Evolutionary conservation across 306 rosid species (phyloP), one percentile per base, ranked within the genome.

Genomic region (Dalbergia cultrata): DNA sequence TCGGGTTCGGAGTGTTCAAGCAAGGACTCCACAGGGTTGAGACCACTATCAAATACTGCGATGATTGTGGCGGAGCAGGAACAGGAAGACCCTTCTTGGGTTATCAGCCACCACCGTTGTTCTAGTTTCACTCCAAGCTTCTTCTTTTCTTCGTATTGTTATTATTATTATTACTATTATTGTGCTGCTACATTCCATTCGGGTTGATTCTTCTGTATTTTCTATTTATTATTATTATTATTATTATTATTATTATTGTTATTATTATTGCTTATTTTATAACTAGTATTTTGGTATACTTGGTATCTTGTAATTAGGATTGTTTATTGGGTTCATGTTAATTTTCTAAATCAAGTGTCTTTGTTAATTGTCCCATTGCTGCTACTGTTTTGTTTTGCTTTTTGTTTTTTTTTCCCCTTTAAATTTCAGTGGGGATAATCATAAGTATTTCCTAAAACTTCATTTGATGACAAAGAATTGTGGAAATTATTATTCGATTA

Each of bases 1-100:
- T 91, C 39, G 97, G 97, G 2, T 93, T 88, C 69, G 97, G 97
- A 45, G 95, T 93, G 11, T 93, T 90, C 97, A 88, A 90, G 67
- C 74, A 91, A 61, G 97, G 97, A 1, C 90, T 91, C 49, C 94
- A 91, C 78, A 93, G 90, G 81, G 6, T 91, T 7, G 90, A 91
- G 63, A 86, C 83, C 19, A 80, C 92, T 10, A 81, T 89, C 31
- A 34, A 52, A 76, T 49, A 59, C 78, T 88, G 93, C 53, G 92
- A 88, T 19, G 86, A 87, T 1, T 85, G 89, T 50, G 92, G 88
- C 0, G 59, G 35, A 8, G 54, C 4, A 11, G 62, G 60, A 3
- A 74, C 66, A 6, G 71, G 90, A 69, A 74, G 87, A 14, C 94
- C 94, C 33, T 86, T 90, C 85, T 67, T 88, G 67, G 84, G 82